A percentile compares a stretch with the other conserved stretches of the same genome.
Conservation (phyloP, 2,329 filamentous ascomycete species). For the Thielaviopsis musarum region DNA sequence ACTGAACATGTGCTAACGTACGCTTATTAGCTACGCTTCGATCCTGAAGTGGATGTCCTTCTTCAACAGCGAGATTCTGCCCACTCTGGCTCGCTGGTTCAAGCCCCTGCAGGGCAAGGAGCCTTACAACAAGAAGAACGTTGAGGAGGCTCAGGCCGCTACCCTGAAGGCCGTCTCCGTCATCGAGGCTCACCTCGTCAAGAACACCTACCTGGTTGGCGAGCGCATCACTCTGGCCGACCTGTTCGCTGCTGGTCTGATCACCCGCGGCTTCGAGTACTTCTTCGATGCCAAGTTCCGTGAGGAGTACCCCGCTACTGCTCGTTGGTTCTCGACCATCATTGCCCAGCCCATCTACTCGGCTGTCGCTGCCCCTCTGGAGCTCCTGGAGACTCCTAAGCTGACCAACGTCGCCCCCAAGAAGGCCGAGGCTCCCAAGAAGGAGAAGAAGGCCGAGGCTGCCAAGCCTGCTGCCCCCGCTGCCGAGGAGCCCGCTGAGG, state of each 20-base stretch:
- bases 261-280: conserved; percentile 78
- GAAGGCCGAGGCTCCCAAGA: conserved; percentile 58
- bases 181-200: conserved; percentile 72
- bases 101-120: conserved; percentile 65
- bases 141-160: conserved; percentile 61
- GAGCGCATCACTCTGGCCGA: conserved; percentile 97
- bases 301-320: conserved; percentile 62
- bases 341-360: conserved; percentile 85
- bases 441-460: conserved; percentile 19
- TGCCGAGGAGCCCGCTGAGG: conserved; percentile 30
- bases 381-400: conserved; percentile 71
- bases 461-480: conserved; percentile 24
- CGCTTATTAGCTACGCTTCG: conserved; percentile 53
- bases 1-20: background rate
- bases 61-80: conserved; percentile 76
- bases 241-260: conserved; percentile 63
- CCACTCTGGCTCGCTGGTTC: conserved; percentile 63
- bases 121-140: conserved; percentile 95
- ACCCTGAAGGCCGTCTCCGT: conserved; percentile 51
- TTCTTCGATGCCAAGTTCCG: conserved; percentile 91
- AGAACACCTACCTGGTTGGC: conserved; percentile 94
- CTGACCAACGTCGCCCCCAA: conserved; percentile 53
- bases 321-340: conserved; percentile 91
- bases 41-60: conserved; percentile 98
- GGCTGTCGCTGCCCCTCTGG: conserved; percentile 55